A percentile compares a stretch with the other conserved stretches of the same genome.
Conservation (phyloP, 225 moss, liverwort and hornwort species). For the Sphagnum contortum region DNA sequence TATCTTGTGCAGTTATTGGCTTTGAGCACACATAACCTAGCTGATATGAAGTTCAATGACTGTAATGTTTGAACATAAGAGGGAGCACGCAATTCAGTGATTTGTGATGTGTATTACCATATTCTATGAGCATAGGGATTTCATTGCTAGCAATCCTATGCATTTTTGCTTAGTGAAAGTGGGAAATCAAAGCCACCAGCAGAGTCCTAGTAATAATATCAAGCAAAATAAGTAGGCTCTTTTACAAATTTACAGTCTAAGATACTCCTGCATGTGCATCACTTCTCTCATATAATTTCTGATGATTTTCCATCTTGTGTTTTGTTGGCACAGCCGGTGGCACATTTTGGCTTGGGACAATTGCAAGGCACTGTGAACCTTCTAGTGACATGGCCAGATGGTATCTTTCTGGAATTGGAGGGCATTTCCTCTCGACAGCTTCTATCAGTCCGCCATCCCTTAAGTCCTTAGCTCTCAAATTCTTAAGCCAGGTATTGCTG, state of each 20-base stretch:
- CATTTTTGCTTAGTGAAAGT: not conserved
- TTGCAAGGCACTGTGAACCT: slow-evolving; percentile 35
- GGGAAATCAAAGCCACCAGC: not conserved
- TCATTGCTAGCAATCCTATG: not conserved
- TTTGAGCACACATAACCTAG: not conserved
- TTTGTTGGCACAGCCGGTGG: slow-evolving; percentile 57
- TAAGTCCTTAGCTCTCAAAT: no score
- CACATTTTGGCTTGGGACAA: slow-evolving; percentile 81
- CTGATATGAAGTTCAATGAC: not conserved
- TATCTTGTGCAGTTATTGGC: no score
- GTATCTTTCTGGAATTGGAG: slow-evolving; percentile 32
- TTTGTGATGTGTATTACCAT: not conserved
- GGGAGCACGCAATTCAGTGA: not conserved
- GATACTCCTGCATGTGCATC: no score
- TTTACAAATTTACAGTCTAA: no score
- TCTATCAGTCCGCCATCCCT: slow-evolving; percentile 50
- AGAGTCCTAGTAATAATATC: no score
- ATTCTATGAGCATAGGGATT: not conserved
- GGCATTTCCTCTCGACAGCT: slow-evolving; percentile 28
- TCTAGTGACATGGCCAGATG: slow-evolving; percentile 67
- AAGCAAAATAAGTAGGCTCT: no score
- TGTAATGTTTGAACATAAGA: not conserved
- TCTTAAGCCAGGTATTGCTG: no score
- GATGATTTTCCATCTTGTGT: not conserved
- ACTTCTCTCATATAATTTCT: slow-evolving; percentile 1